Conservation (phyloP, 352 stramenopile species). For the Paralagenidium karlingii region DNA sequence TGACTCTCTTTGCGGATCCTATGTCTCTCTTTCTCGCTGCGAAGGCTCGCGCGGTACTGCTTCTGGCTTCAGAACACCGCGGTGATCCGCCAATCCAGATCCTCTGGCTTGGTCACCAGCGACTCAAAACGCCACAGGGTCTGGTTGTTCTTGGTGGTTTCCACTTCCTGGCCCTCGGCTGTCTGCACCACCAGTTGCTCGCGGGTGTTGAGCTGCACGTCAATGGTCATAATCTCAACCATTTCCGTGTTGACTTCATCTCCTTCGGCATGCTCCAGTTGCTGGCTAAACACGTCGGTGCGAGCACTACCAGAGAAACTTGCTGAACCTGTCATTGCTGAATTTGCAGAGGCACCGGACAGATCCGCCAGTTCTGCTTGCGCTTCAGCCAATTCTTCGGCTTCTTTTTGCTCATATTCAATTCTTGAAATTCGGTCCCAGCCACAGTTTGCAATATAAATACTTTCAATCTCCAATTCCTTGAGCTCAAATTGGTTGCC, state of each 20-base stretch:
- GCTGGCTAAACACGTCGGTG: background rate
- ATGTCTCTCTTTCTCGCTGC: no score
- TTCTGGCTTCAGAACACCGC: no score
- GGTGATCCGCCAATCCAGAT: constrained; percentile 51
- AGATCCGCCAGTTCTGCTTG: no score
- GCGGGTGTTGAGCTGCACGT: constrained; percentile 21
- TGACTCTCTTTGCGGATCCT: no score
- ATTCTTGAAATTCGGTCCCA: constrained; percentile 34
- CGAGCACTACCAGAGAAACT: background rate
- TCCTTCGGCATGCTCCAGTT: background rate
- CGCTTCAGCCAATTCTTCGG: no score
- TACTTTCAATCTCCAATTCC: constrained; percentile 34
- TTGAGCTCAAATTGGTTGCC: constrained; percentile 31
- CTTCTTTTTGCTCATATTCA: constrained; percentile 24
- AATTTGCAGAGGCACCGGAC: no score
- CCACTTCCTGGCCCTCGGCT: constrained; percentile 12
- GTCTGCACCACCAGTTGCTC: constrained; percentile 25
- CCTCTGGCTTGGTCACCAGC: constrained; percentile 27
- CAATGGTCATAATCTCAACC: constrained; percentile 22
- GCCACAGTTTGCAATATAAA: constrained; percentile 24
- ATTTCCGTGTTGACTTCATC: constrained; percentile 12
- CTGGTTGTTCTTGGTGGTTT: constrained; percentile 14
- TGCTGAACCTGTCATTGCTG: background rate
- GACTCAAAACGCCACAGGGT: constrained; percentile 41
- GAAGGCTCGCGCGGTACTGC: no score